These are phyloP conservation scores for Rhodomyrtus tomentosa DNA, from an alignment of 345 rosid genomes.

Conservation along the genomic window DNA sequence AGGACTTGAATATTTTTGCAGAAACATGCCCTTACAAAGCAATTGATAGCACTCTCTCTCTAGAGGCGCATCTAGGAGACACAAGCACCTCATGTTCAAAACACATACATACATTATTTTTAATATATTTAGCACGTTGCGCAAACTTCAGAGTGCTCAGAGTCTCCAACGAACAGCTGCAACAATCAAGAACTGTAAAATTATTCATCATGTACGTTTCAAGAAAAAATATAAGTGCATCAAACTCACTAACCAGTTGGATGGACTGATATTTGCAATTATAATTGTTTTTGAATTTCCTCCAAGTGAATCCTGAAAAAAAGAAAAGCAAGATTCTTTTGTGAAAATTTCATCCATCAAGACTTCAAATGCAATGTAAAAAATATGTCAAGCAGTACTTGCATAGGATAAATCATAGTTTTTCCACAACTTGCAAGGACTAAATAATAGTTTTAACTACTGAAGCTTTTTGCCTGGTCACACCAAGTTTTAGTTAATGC, in stretches of 20 bases:
- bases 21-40: not conserved
- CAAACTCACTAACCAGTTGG: slow-evolving; percentile 52
- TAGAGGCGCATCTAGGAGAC: not conserved
- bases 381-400: not conserved
- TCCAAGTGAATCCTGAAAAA: slow-evolving; percentile 87
- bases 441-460: not conserved
- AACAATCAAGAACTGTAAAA: not conserved
- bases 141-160: slow-evolving; percentile 97
- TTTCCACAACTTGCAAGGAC: not conserved
- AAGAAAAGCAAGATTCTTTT: not conserved
- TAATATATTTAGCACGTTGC: slow-evolving; percentile 94
- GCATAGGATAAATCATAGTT: not conserved
- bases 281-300: slow-evolving; percentile 96
- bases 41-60: not conserved
- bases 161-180: slow-evolving; percentile 93
- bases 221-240: not conserved
- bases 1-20: not conserved
- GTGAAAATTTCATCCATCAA: not conserved
- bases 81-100: not conserved
- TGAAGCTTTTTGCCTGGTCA: not conserved
- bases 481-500: not conserved
- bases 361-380: not conserved
- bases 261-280: slow-evolving; percentile 92
- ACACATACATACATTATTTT: slow-evolving; percentile 63
- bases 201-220: not conserved